These are phyloP conservation scores for Myxozyma geophila DNA, from an alignment of 805 yeast genomes.

Conservation along the genomic window DNA sequence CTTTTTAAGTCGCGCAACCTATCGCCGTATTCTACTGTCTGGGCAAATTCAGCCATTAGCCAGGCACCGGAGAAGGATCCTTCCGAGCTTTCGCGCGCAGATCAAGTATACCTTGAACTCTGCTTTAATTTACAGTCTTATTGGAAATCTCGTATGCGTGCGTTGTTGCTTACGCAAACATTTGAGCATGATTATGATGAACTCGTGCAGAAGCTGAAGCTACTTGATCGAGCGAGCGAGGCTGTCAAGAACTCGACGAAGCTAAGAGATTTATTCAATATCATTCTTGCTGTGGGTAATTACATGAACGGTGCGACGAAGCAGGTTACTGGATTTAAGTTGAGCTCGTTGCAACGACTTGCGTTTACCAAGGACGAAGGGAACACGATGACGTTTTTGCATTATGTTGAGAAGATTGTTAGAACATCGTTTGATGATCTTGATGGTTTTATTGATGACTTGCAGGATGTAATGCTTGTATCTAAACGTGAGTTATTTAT, in stretches of 20 bases:
- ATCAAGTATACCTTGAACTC: slow-evolving; percentile 78
- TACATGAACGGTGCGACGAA: slow-evolving; percentile 93
- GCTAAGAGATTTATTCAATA: slow-evolving; percentile 73
- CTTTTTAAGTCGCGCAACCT: slow-evolving; percentile 58
- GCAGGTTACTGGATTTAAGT: slow-evolving; percentile 90
- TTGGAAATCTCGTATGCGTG: slow-evolving; percentile 92
- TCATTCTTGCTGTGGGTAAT: slow-evolving; percentile 90
- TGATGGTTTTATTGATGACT: slow-evolving; percentile 72
- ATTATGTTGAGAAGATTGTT: slow-evolving; percentile 88
- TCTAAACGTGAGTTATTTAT: slow-evolving; percentile 51
- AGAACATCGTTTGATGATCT: slow-evolving; percentile 81
- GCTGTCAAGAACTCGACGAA: slow-evolving; percentile 67
- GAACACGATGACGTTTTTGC: slow-evolving; percentile 85
- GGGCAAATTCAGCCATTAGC: slow-evolving; percentile 52
- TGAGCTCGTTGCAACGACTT: slow-evolving; percentile 85
- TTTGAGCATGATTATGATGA: slow-evolving; percentile 81
- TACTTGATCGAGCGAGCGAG: slow-evolving; percentile 74
- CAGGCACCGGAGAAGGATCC: slow-evolving; percentile 69
- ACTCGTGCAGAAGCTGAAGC: slow-evolving; percentile 65
- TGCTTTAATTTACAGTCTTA: slow-evolving; percentile 83
- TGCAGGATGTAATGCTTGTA: slow-evolving; percentile 60
- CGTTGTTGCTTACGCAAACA: slow-evolving; percentile 68
- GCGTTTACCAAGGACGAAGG: slow-evolving; percentile 88
- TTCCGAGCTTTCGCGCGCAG: slow-evolving; percentile 80
- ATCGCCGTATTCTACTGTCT: slow-evolving; percentile 79